phyloP scores from a whole-genome alignment of 306 rosid species.

The Spatholobus suberectus region DNA sequence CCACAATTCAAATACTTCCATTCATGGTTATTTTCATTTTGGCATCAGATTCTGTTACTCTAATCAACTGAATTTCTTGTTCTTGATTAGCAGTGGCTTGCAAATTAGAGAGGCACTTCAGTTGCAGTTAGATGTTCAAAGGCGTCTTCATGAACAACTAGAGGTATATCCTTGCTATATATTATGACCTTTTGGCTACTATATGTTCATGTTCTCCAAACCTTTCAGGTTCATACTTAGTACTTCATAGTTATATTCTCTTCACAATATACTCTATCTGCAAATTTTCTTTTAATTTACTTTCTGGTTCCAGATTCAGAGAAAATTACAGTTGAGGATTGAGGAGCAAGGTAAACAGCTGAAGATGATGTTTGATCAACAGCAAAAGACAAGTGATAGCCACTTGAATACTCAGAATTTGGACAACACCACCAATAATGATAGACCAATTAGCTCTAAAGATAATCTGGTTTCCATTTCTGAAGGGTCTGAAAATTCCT shows the following conservation, averaged over 20 bases:
- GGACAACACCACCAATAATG: slow-evolving; percentile 31
- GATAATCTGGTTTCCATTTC: slow-evolving; percentile 47
- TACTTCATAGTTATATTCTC: neutral
- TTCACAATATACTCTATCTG: neutral
- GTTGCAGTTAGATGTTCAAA: slow-evolving; percentile 87
- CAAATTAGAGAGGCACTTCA: slow-evolving; percentile 92
- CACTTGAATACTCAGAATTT: slow-evolving; percentile 38
- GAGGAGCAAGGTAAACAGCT: slow-evolving; percentile 72
- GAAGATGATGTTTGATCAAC: slow-evolving; percentile 66
- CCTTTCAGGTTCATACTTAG: neutral
- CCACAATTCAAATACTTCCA: neutral
- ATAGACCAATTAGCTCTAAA: slow-evolving; percentile 33
- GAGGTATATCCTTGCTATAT: slow-evolving; percentile 61
- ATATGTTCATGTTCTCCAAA: neutral
- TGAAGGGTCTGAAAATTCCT: slow-evolving; percentile 43
- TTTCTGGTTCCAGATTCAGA: slow-evolving; percentile 57
- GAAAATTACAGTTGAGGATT: slow-evolving; percentile 54
- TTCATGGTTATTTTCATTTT: slow-evolving; percentile 11
- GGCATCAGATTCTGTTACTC: neutral
- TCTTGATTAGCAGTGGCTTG: slow-evolving; percentile 59
- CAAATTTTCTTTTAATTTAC: neutral
- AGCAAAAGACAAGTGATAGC: slow-evolving; percentile 48
- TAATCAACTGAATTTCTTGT: neutral
- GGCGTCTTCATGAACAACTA: slow-evolving; percentile 89
- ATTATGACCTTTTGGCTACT: neutral